A percentile compares a stretch with the other conserved stretches of the same genome.
Conservation (phyloP, 345 rosid genomes). For the Combretum micranthum region DNA sequence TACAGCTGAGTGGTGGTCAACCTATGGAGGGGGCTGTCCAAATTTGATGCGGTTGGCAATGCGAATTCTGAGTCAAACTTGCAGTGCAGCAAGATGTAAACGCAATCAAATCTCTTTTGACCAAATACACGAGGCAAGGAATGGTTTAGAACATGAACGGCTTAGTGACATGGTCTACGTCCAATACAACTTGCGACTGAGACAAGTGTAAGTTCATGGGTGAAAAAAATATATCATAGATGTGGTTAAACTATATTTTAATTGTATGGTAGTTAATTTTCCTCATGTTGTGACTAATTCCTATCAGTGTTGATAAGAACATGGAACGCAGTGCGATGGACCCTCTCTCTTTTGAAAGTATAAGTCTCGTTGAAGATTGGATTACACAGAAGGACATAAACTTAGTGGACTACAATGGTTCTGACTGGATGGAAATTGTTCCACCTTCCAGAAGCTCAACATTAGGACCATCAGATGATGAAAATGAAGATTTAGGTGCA, state of each 20-base stretch:
- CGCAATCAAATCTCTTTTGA: conserved; percentile 30
- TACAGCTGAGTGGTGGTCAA: conserved; percentile 95
- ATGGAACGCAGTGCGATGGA: conserved; percentile 32
- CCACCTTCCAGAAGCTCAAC: conserved; percentile 27
- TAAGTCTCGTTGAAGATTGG: conserved; percentile 69
- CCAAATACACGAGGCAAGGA: conserved; percentile 51
- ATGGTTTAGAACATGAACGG: conserved; percentile 67
- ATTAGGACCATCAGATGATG: conserved; percentile 39
- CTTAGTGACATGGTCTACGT: conserved; percentile 67
- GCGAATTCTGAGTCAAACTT: conserved; percentile 80
- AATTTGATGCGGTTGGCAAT: conserved; percentile 75
- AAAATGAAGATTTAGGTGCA: conserved; percentile 50
- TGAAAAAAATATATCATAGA: background rate
- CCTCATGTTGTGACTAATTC: conserved; percentile 7
- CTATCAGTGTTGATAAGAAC: conserved; percentile 26
- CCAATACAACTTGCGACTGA: conserved; percentile 73
- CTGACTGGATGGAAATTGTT: conserved; percentile 72
- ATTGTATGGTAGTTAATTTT: background rate
- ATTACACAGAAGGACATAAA: conserved; percentile 39
- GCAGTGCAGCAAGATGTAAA: conserved; percentile 42
- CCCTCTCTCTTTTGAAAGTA: conserved; percentile 41
- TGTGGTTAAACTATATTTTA: background rate
- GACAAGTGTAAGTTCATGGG: conserved; percentile 16
- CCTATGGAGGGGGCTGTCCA: conserved; percentile 88
- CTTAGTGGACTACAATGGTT: conserved; percentile 40